These are phyloP conservation scores for Aspergillus sp. DNA, from an alignment of 2,329 filamentous ascomycete genomes.

Conservation along the genomic window DNA sequence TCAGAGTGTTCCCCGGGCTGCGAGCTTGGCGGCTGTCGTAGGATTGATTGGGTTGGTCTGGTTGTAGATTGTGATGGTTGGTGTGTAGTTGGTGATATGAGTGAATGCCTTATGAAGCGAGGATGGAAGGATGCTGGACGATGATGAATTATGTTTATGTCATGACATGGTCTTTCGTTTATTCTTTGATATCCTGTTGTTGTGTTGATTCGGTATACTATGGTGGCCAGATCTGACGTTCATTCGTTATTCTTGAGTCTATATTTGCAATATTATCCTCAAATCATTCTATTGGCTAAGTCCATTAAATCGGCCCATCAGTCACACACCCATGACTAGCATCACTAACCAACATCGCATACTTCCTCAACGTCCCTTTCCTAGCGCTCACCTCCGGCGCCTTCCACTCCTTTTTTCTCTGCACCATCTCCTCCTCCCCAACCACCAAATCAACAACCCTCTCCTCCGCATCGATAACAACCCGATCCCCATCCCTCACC, in stretches of 20 bases:
- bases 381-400: neutral
- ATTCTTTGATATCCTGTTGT: too few species aligned
- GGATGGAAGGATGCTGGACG: too few species aligned
- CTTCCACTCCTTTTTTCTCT: constrained; percentile 5
- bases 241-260: too few species aligned
- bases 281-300: too few species aligned
- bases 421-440: constrained; percentile 2
- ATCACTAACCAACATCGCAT: constrained; percentile 6
- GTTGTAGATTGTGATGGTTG: constrained; percentile 8
- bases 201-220: too few species aligned
- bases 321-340: constrained; percentile 9
- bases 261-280: too few species aligned
- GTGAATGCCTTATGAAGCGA: too few species aligned
- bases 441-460: constrained; percentile 7
- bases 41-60: constrained; percentile 20
- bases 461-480: constrained; percentile 7
- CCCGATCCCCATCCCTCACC: constrained; percentile 4
- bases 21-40: constrained; percentile 14
- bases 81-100: too few species aligned
- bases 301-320: neutral
- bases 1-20: constrained; percentile 8
- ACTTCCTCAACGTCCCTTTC: constrained; percentile 9
- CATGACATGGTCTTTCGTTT: too few species aligned
- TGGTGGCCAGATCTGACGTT: too few species aligned
- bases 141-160: too few species aligned